Evolutionary conservation across 495 filamentous ascomycete species (phyloP).

Genomic region (Hyaloscypha hepaticicola): DNA sequence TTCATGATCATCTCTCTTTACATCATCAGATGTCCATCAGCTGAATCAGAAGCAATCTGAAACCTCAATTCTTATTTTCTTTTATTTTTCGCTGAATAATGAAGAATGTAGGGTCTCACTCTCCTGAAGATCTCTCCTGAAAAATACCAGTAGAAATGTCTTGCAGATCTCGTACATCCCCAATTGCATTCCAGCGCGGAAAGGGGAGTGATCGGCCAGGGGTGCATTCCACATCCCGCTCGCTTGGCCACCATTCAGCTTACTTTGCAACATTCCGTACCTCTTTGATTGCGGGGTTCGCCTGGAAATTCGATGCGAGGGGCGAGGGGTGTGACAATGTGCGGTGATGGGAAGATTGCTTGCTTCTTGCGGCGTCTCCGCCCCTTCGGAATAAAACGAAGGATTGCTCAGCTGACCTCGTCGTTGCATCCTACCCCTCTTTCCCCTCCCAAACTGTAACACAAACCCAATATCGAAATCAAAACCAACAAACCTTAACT

Average conservation of each 20-base stretch:
- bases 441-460: not conserved
- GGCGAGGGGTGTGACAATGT: too few species aligned
- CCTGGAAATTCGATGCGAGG: too few species aligned
- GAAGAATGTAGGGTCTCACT: not conserved
- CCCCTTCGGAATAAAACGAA: not conserved
- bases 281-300: too few species aligned
- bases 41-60: too few species aligned
- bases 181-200: not conserved
- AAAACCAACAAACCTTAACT: too few species aligned
- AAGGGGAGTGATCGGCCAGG: not conserved
- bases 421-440: not conserved
- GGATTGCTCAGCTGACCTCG: not conserved
- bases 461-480: too few species aligned
- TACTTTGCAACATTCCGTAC: too few species aligned
- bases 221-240: not conserved
- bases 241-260: not conserved
- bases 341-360: too few species aligned
- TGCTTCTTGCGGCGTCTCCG: not conserved
- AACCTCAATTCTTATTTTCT: too few species aligned
- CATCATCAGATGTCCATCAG: not conserved
- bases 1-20: not conserved
- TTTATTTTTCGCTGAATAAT: too few species aligned
- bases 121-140: conserved; percentile 5
- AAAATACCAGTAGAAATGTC: too few species aligned
- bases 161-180: not conserved